phyloP scores from a whole-genome alignment of 108 stramenopile species.

The Fistulifera pelliculosa region DNA sequence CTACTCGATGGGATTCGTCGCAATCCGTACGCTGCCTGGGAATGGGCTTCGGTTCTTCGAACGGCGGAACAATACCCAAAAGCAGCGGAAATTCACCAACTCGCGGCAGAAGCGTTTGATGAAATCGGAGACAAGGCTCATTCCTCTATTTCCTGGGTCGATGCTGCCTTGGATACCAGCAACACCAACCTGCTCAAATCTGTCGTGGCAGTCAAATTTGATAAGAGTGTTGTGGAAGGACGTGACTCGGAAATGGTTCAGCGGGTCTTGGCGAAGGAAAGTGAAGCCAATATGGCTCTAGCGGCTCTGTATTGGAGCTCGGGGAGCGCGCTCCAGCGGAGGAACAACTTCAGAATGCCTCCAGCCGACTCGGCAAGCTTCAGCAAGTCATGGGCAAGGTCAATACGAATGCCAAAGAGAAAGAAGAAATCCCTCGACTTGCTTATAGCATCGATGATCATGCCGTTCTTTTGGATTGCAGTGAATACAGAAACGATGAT shows the following conservation, averaged over 20 bases:
- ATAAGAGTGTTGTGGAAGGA: conserved; percentile 38
- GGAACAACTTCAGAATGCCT: conserved; percentile 44
- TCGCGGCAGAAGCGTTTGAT: conserved; percentile 50
- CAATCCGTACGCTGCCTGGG: conserved; percentile 80
- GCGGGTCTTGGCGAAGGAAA: conserved; percentile 72
- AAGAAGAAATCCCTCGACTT: conserved; percentile 11
- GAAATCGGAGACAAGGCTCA: conserved; percentile 63
- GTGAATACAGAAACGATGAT: conserved; percentile 55
- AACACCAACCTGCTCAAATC: background rate
- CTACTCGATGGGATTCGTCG: conserved; percentile 49
- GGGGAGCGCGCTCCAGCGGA: conserved; percentile 42
- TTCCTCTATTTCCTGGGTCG: conserved; percentile 45
- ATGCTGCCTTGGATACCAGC: conserved; percentile 65
- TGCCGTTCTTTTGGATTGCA: conserved; percentile 45
- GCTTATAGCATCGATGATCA: conserved; percentile 71
- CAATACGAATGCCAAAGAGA: conserved; percentile 17
- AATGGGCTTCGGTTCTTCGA: conserved; percentile 67
- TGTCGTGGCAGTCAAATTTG: conserved; percentile 4
- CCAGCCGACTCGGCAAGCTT: conserved; percentile 60
- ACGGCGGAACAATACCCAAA: conserved; percentile 20
- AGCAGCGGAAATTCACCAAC: conserved; percentile 36
- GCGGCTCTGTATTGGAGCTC: conserved; percentile 55
- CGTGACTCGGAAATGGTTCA: conserved; percentile 62
- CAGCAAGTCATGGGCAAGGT: conserved; percentile 25
- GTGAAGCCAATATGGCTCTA: conserved; percentile 66